A percentile compares a stretch with the other conserved stretches of the same genome.
Conservation (phyloP, 192 early-diverging fungal species). For the Spinellus fusiger region DNA sequence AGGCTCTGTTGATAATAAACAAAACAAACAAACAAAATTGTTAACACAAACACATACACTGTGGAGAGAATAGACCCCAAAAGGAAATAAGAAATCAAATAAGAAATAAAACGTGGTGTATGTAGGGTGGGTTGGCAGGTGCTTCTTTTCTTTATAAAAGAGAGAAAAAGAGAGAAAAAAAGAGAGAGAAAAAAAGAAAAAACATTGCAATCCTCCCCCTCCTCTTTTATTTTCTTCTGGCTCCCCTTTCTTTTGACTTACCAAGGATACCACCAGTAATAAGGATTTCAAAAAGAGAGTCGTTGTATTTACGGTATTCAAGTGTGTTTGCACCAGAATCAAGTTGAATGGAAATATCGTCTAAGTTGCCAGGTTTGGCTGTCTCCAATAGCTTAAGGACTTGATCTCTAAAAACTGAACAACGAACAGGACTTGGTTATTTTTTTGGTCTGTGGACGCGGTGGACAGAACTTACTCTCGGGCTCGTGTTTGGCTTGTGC, state of each 20-base stretch:
- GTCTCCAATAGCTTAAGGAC: constrained; percentile 44
- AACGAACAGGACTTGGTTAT: not conserved
- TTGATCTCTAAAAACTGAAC: constrained; percentile 54
- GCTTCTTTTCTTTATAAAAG: no score
- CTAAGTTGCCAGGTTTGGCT: constrained; percentile 56
- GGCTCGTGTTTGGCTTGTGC: constrained; percentile 61
- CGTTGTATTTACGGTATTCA: constrained; percentile 94
- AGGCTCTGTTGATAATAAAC: constrained; percentile 47
- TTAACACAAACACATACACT: no score
- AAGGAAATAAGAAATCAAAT: not conserved
- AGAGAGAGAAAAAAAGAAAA: no score
- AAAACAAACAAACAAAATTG: no score
- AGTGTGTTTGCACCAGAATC: constrained; percentile 81
- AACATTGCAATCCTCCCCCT: no score
- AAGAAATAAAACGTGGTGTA: not conserved
- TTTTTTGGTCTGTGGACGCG: not conserved
- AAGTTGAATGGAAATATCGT: constrained; percentile 66
- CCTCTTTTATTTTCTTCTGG: not conserved
- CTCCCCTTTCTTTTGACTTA: constrained; percentile 22
- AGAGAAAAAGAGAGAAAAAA: no score
- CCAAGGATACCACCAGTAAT: constrained; percentile 89
- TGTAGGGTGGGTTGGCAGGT: not conserved
- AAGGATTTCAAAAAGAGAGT: constrained; percentile 89
- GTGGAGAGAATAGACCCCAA: no score
- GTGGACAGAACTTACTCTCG: constrained; percentile 36